Percentiles rank a stretch among this genome's conserved stretches.
Conservation (phyloP, 1,139 yeast genomes). For the Yamadazyma trypodendri region DNA sequence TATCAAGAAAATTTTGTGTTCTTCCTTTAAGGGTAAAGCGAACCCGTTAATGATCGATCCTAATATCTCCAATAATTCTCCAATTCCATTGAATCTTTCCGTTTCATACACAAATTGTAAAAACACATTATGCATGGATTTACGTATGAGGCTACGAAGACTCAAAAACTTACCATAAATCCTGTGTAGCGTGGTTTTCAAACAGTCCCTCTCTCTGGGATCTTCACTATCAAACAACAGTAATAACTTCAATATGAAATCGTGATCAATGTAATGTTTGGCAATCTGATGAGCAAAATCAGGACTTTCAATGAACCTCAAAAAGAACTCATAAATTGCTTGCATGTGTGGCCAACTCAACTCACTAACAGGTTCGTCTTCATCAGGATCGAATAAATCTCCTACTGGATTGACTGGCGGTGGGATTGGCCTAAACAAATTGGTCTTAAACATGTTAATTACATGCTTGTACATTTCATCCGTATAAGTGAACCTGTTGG, state of each 20-base stretch:
- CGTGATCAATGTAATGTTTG: constrained; percentile 90
- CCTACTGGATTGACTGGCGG: constrained; percentile 98
- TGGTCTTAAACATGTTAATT: constrained; percentile 83
- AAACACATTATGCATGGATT: constrained; percentile 88
- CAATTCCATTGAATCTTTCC: constrained; percentile 93
- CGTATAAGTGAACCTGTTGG: constrained; percentile 78
- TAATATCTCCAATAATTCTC: constrained; percentile 88
- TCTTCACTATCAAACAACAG: constrained; percentile 96
- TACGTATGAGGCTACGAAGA: constrained; percentile 85
- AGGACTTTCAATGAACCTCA: constrained; percentile 89
- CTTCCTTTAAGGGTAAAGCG: constrained; percentile 95
- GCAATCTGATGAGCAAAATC: constrained; percentile 94
- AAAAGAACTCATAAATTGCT: constrained; percentile 88
- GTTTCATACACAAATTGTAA: constrained; percentile 94
- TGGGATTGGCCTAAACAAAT: constrained; percentile 92
- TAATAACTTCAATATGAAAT: constrained; percentile 73
- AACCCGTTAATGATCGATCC: constrained; percentile 97
- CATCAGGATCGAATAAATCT: constrained; percentile 95
- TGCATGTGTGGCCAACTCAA: constrained; percentile 99
- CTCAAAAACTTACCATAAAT: constrained; percentile 93
- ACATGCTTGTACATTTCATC: constrained; percentile 90
- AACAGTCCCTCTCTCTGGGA: constrained; percentile 91
- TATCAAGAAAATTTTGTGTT: constrained; percentile 86
- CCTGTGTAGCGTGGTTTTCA: constrained; percentile 92
- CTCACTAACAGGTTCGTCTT: constrained; percentile 96